Conservation (phyloP, 345 rosid genomes). For the Ailanthus altissimus region DNA sequence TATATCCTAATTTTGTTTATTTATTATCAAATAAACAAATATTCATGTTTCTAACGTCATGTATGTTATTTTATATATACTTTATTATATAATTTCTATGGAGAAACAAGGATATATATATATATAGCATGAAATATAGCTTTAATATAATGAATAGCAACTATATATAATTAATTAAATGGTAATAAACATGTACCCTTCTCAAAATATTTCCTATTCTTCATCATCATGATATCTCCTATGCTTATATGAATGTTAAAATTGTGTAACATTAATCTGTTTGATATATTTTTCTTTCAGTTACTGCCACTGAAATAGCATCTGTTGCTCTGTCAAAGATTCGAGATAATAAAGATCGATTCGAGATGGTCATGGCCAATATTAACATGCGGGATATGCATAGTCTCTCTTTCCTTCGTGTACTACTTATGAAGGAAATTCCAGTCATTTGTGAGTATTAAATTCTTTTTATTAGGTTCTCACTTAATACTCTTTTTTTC, state of each 20-base stretch:
- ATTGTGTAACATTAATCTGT: not conserved
- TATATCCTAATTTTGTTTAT: not conserved
- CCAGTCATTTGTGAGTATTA: slow-evolving; percentile 43
- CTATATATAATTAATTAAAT: no score
- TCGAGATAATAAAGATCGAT: slow-evolving; percentile 23
- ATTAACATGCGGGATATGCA: slow-evolving; percentile 31
- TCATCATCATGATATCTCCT: not conserved
- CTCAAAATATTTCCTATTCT: not conserved
- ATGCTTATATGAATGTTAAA: not conserved
- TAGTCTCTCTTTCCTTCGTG: slow-evolving; percentile 21
- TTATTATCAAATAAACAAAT: not conserved
- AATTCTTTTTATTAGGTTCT: not conserved
- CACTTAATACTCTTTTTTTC: not conserved
- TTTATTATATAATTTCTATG: not conserved
- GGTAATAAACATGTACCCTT: not conserved
- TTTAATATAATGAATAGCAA: not conserved
- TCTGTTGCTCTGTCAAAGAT: slow-evolving; percentile 37
- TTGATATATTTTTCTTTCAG: slow-evolving; percentile 31
- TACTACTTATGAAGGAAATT: slow-evolving; percentile 22
- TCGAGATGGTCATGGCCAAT: slow-evolving; percentile 47
- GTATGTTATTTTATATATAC: not conserved
- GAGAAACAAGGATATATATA: not conserved
- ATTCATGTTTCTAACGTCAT: not conserved
- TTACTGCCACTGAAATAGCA: slow-evolving; percentile 32
- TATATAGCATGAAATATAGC: not conserved